Evolutionary conservation across 2,329 filamentous ascomycete genomes (phyloP), one percentile per base, ranked within the genome.

Genomic region (Verticillium longisporum): DNA sequence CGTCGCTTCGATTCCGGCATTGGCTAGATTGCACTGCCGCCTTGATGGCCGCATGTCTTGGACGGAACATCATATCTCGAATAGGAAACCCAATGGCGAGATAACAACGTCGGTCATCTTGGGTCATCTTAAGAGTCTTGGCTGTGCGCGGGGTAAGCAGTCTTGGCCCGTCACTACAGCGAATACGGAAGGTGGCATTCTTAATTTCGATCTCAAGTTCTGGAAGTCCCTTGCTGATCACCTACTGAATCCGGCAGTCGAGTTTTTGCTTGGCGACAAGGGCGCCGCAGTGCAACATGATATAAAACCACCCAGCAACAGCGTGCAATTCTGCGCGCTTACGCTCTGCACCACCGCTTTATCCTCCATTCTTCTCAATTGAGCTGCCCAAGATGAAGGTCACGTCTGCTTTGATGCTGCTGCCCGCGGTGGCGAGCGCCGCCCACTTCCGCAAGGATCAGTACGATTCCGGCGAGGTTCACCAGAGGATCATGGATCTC

Each of bases 391-490:
- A 60, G 60, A 64, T 64, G 62, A 64, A 64, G 58, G 31, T 57
- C 34, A 38, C 60, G 26, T 54, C 41, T 34, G 32, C 58, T 14
- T 32, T 64, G 55, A 57, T 56, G 33, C 60, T 62, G 21, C 62
- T 64, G 58, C 50, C 61, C 36, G 58, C 61, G 45, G 33, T 64
- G 62, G 62, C 62, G 3, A 58, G 33, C 9, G 62, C 62, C 26
- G 62, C 62, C 15, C 53, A 62, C 36, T 64, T 60, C 62, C 36
- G 58, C 21, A 45, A 38, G 41, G 63, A 61, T 57, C 32, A 56
- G 57, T 64, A 64, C 45, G 63, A 64, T 21, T 62, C 63, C 4
- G 63, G 63, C 38, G 63, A 58, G 36, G 60, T 64, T 34, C 63
- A 64, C 60, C 63, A 64, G 60, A 61, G 34, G 57, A 60, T 64